Evolutionary conservation across 2,329 filamentous ascomycete species (phyloP).

Genomic region (Claviceps monticola): DNA sequence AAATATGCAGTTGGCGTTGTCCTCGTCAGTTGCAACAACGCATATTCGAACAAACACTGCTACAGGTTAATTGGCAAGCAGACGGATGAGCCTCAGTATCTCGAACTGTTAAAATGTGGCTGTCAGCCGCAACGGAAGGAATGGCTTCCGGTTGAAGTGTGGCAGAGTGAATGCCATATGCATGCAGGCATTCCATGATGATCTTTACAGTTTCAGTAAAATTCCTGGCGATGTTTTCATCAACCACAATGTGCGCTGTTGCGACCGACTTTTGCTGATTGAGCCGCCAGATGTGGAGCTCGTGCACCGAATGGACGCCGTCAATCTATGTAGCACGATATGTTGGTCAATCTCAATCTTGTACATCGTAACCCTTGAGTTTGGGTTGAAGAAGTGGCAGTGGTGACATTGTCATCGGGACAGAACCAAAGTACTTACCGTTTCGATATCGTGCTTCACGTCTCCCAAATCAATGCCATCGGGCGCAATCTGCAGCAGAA

Average conservation of each 20-base stretch:
- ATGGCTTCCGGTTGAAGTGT: slow-evolving; percentile 53
- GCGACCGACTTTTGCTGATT: slow-evolving; percentile 58
- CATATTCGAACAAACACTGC: slow-evolving; percentile 34
- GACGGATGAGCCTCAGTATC: slow-evolving; percentile 12
- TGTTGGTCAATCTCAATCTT: neutral
- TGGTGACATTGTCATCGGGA: too few species aligned
- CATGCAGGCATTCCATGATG: slow-evolving; percentile 56
- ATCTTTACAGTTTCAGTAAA: slow-evolving; percentile 49
- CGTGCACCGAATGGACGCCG: slow-evolving; percentile 53
- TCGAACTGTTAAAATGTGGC: slow-evolving; percentile 10
- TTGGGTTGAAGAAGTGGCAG: neutral
- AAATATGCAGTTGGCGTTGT: neutral
- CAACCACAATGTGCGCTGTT: slow-evolving; percentile 53
- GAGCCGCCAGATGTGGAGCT: slow-evolving; percentile 61
- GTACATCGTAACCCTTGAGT: neutral
- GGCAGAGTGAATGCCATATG: slow-evolving; percentile 57
- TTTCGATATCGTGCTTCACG: slow-evolving; percentile 55
- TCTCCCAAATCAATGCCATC: slow-evolving; percentile 44
- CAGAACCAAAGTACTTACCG: slow-evolving; percentile 24
- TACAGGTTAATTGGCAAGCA: slow-evolving; percentile 38
- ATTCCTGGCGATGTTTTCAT: slow-evolving; percentile 36
- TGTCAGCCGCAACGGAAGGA: slow-evolving; percentile 1
- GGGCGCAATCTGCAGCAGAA: slow-evolving; percentile 55
- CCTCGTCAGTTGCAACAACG: slow-evolving; percentile 29
- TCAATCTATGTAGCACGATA: slow-evolving; percentile 35